phyloP scores from a whole-genome alignment of 306 rosid genomes.

The Ormosia emarginata region DNA sequence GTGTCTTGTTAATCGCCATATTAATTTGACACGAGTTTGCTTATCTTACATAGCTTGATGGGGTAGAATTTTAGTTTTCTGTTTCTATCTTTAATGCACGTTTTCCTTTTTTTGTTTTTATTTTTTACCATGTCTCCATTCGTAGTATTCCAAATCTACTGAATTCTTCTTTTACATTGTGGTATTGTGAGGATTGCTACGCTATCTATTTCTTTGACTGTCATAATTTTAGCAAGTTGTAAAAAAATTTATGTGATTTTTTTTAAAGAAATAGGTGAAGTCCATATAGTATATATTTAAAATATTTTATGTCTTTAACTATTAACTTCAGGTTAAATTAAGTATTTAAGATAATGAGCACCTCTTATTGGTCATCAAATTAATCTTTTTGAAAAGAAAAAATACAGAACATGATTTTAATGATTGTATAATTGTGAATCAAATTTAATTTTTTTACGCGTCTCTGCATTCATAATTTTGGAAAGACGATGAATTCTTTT shows the following conservation, averaged over 20 bases:
- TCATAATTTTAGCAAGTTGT: neutral
- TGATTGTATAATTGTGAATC: neutral
- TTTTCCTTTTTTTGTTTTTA: neutral
- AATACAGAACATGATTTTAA: slow-evolving; percentile 6
- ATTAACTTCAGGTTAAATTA: neutral
- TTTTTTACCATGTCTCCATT: neutral
- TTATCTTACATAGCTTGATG: neutral
- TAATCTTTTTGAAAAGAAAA: neutral
- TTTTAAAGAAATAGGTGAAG: neutral
- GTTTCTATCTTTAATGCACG: neutral
- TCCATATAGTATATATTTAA: neutral
- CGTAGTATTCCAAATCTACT: neutral
- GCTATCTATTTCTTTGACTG: neutral
- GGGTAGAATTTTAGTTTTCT: neutral
- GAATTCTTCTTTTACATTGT: neutral
- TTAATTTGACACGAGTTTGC: neutral
- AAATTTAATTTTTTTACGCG: neutral
- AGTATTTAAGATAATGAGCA: too few relatives aligned
- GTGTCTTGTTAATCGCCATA: neutral
- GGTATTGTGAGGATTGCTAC: neutral
- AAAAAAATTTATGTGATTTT: too few relatives aligned
- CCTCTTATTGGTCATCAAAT: neutral
- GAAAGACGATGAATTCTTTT: neutral
- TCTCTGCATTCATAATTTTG: neutral
- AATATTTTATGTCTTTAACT: neutral